Conservation (phyloP, 1,284 basidiomycete genomes). For the Fomitopsis pinicola region DNA sequence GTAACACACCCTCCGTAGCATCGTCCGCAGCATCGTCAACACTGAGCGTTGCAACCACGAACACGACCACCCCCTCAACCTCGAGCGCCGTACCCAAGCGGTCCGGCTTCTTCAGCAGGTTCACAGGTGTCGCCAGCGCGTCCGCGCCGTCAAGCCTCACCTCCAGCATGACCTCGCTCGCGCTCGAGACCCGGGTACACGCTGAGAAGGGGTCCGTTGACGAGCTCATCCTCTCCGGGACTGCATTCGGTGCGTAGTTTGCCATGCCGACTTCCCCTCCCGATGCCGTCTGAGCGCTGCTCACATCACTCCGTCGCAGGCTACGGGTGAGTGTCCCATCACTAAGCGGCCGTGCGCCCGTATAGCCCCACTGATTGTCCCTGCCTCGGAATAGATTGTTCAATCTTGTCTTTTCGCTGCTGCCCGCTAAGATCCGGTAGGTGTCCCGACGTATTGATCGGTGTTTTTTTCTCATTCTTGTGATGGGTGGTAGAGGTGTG, state of each 20-base stretch:
- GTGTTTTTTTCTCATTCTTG: conserved; percentile 1
- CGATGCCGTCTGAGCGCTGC: not conserved
- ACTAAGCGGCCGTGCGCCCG: not conserved
- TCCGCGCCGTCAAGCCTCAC: conserved; percentile 17
- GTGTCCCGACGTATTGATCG: conserved; percentile 15
- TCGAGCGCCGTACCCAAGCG: conserved; percentile 11
- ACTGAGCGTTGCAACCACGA: conserved; percentile 21
- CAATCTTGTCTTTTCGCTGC: conserved; percentile 71
- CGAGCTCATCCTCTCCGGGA: conserved; percentile 66
- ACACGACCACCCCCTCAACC: conserved; percentile 5
- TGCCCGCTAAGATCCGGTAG: conserved; percentile 67
- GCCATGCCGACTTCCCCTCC: not conserved
- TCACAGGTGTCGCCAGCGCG: conserved; percentile 21
- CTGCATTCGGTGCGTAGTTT: conserved; percentile 57
- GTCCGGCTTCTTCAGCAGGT: conserved; percentile 37
- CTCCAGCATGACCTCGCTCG: conserved; percentile 3
- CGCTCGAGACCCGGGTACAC: not conserved
- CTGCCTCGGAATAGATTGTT: conserved; percentile 56
- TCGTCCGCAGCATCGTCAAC: conserved; percentile 26
- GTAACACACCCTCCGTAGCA: conserved; percentile 30
- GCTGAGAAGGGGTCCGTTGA: conserved; percentile 52
- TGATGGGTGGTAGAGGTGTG: conserved; percentile 40
- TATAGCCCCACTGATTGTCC: not conserved
- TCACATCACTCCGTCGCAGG: conserved; percentile 13
- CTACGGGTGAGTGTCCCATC: conserved; percentile 22